Conservation (phyloP, 2,329 filamentous ascomycete species). For the Cyphellophora attinorum region DNA sequence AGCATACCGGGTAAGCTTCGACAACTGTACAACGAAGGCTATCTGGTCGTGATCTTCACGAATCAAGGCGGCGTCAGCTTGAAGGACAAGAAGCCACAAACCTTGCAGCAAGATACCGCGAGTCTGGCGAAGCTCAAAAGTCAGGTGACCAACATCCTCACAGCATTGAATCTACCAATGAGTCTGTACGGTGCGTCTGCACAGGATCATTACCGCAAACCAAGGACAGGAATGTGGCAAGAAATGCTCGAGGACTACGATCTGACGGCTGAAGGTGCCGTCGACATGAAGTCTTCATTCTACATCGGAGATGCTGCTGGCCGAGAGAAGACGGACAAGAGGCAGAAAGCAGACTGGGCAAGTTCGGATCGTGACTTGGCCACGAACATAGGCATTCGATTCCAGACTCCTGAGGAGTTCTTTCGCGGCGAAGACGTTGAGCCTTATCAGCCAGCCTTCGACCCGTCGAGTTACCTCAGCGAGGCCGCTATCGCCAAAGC, state of each 20-base stretch:
- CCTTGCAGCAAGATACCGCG: constrained; percentile 56
- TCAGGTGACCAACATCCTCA: constrained; percentile 62
- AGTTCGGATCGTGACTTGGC: constrained; percentile 68
- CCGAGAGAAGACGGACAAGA: constrained; percentile 32
- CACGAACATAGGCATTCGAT: constrained; percentile 69
- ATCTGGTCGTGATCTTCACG: constrained; percentile 68
- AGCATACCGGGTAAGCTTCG: constrained; percentile 59
- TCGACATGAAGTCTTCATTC: constrained; percentile 65
- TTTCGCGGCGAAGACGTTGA: constrained; percentile 62
- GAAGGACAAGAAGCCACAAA: constrained; percentile 57
- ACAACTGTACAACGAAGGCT: constrained; percentile 63
- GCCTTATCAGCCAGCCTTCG: constrained; percentile 61
- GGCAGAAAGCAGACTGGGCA: constrained; percentile 47
- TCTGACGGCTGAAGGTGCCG: constrained; percentile 40
- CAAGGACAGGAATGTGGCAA: constrained; percentile 80
- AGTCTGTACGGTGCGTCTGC: constrained; percentile 78
- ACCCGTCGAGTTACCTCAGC: constrained; percentile 51
- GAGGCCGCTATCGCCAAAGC: constrained; percentile 2
- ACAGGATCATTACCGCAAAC: constrained; percentile 77
- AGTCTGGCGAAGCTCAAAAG: constrained; percentile 72
- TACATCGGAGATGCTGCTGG: constrained; percentile 82
- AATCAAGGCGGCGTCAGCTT: constrained; percentile 82
- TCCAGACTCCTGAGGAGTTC: constrained; percentile 84
- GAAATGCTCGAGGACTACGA: constrained; percentile 54
- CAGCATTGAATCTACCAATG: constrained; percentile 63